Evolutionary conservation across 768 basidiomycete genomes (phyloP).

Genomic region (Holtermannia corniformis): DNA sequence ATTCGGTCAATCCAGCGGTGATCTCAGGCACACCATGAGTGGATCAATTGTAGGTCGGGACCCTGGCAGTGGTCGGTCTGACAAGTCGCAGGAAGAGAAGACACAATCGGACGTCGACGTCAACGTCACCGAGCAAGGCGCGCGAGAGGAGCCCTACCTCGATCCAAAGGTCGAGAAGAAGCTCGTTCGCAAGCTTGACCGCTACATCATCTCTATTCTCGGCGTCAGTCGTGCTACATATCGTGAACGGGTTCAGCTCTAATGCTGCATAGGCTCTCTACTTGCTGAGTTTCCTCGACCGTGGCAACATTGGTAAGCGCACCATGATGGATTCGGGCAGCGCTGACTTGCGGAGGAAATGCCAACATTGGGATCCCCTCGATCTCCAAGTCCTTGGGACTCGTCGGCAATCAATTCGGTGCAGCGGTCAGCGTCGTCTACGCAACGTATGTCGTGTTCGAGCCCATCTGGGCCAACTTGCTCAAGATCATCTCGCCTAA

Average conservation of each 20-base stretch:
- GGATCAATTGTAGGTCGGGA: not conserved
- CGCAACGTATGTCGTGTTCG: conserved; percentile 44
- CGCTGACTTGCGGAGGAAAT: not conserved
- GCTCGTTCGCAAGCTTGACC: not conserved
- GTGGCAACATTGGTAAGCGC: conserved; percentile 66
- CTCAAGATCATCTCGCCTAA: conserved; percentile 53
- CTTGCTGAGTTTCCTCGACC: conserved; percentile 50
- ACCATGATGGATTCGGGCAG: not conserved
- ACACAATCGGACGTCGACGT: not conserved
- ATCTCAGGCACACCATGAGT: not conserved
- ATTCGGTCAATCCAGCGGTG: not conserved
- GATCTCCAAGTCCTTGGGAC: not conserved
- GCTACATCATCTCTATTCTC: not conserved
- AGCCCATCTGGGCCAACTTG: conserved; percentile 13
- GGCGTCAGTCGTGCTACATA: not conserved
- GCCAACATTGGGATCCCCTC: conserved; percentile 9
- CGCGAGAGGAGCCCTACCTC: no score
- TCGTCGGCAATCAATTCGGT: conserved; percentile 6
- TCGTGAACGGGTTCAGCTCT: not conserved
- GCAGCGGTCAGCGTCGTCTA: conserved; percentile 55
- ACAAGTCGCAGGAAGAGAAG: not conserved
- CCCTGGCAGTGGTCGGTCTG: not conserved
- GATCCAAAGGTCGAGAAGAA: not conserved
- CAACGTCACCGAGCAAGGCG: no score
- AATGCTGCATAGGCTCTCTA: conserved; percentile 7